Evolutionary conservation across 1,284 basidiomycete genomes (phyloP).

Genomic region (Ustilago sp.): DNA sequence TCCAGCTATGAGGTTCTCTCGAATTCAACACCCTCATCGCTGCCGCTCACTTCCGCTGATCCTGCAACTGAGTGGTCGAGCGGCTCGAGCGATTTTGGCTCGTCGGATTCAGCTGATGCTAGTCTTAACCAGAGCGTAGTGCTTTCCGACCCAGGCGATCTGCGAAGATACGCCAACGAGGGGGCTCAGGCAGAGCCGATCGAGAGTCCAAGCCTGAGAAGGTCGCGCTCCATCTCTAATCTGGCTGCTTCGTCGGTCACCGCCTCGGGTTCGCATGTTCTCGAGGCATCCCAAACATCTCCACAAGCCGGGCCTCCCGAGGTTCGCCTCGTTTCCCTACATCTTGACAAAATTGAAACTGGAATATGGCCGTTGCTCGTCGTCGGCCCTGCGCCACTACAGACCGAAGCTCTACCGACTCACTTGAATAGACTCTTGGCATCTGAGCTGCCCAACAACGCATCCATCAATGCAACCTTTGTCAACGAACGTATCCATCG

Average conservation of each 20-base stretch:
- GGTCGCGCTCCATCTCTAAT: conserved; percentile 28
- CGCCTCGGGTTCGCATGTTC: neutral
- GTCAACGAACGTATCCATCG: conserved; percentile 22
- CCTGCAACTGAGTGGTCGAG: conserved; percentile 45
- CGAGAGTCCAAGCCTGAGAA: conserved; percentile 8
- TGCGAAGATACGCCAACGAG: conserved; percentile 2
- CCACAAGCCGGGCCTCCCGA: conserved; percentile 29
- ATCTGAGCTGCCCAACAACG: conserved; percentile 25
- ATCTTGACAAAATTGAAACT: conserved; percentile 52
- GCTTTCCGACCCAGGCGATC: conserved; percentile 46
- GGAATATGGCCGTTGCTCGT: conserved; percentile 56
- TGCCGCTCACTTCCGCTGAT: conserved; percentile 18
- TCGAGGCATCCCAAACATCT: neutral
- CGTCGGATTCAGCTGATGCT: conserved; percentile 44
- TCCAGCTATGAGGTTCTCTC: conserved; percentile 51
- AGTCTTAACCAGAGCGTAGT: conserved; percentile 38
- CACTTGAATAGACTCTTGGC: conserved; percentile 20
- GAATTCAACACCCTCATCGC: conserved; percentile 15
- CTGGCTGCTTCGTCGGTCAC: conserved; percentile 10
- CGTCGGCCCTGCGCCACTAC: conserved; percentile 48
- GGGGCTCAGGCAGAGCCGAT: neutral
- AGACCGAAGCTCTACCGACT: conserved; percentile 11
- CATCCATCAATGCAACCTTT: conserved; percentile 22
- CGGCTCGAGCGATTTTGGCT: conserved; percentile 51
- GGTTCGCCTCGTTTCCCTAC: conserved; percentile 49